Percentiles rank a stretch among this genome's conserved stretches.
phyloP scores from a whole-genome alignment of 129 eudicot species.

The Daucus carota region DH1_v3.0 NC_030385.2:39083001-39083500 shows the following conservation, averaged over 20 bases:
- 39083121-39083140: not conserved
- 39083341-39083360: slow-evolving; percentile 38
- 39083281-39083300: slow-evolving; percentile 68
- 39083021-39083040: slow-evolving; percentile 98
- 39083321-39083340: slow-evolving; percentile 73
- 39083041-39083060: slow-evolving; percentile 89
- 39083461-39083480: slow-evolving; percentile 44
- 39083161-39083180: not conserved
- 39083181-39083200: slow-evolving; percentile 6
- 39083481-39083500: slow-evolving; percentile 42
- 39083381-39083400: slow-evolving; percentile 44
- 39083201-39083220: slow-evolving; percentile 61
- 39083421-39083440: slow-evolving; percentile 68
- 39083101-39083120: slow-evolving; percentile 61
- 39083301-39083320: slow-evolving; percentile 98
- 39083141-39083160: not conserved
- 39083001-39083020: slow-evolving; percentile 70
- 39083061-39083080: slow-evolving; percentile 78
- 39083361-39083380: slow-evolving; percentile 46
- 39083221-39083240: slow-evolving; percentile 44
- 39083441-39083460: slow-evolving; percentile 55
- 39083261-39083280: slow-evolving; percentile 28
- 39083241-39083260: slow-evolving; percentile 53
- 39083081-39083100: slow-evolving; percentile 55
- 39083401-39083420: slow-evolving; percentile 65